phyloP scores from a whole-genome alignment of 148 eudicot species.

The Limonium bicolor region DNA sequence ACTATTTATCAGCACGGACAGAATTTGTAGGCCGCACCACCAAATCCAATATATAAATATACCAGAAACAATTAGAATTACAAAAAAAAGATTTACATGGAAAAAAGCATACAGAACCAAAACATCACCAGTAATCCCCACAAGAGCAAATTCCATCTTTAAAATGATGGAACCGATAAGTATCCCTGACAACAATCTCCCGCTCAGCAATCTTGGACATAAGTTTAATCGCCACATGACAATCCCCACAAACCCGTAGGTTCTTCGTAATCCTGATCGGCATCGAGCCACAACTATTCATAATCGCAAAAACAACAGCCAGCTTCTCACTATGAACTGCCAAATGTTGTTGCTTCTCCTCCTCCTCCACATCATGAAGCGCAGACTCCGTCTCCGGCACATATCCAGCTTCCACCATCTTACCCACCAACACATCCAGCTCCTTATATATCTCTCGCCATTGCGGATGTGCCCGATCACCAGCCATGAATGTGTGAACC shows the following conservation, averaged over 20 bases:
- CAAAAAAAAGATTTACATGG: too few species aligned
- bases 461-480: slow-evolving; percentile 51
- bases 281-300: slow-evolving; percentile 23
- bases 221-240: slow-evolving; percentile 53
- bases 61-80: too few species aligned
- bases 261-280: slow-evolving; percentile 55
- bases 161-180: slow-evolving; percentile 54
- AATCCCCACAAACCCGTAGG: slow-evolving; percentile 72
- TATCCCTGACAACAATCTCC: slow-evolving; percentile 51
- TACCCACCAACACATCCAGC: slow-evolving; percentile 35
- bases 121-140: slow-evolving; percentile 58
- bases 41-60: too few species aligned
- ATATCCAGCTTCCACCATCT: slow-evolving; percentile 63
- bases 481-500: slow-evolving; percentile 50
- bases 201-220: slow-evolving; percentile 49
- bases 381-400: slow-evolving; percentile 45
- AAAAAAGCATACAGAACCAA: too few species aligned
- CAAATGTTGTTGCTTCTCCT: slow-evolving; percentile 57
- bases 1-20: too few species aligned
- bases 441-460: slow-evolving; percentile 42
- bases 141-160: slow-evolving; percentile 53
- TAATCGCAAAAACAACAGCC: slow-evolving; percentile 48
- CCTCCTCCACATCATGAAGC: slow-evolving; percentile 70
- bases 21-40: too few species aligned
- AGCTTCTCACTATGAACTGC: slow-evolving; percentile 61